Conservation (phyloP, 768 basidiomycete genomes). For the Gelatoporia subvermispora region DNA sequence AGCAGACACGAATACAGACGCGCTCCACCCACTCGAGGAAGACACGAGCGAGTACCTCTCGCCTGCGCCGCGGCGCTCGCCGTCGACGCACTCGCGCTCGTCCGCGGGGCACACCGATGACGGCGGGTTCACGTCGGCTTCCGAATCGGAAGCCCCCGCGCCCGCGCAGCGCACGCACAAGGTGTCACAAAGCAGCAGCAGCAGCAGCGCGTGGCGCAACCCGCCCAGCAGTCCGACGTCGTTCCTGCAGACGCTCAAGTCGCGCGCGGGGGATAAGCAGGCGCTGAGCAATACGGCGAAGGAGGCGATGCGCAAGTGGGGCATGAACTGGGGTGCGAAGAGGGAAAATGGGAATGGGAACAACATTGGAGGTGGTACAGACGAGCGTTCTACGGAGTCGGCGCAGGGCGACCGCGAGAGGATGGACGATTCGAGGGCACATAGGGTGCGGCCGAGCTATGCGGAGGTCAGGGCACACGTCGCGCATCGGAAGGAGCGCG, state of each 20-base stretch:
- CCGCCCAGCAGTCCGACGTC: constrained; percentile 29
- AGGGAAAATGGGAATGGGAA: constrained; percentile 37
- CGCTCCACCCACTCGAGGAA: background rate
- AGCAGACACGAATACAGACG: background rate
- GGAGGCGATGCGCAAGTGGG: constrained; percentile 91
- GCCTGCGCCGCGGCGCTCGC: constrained; percentile 30
- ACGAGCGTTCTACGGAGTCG: background rate
- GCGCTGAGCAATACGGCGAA: constrained; percentile 80
- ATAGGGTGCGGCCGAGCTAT: constrained; percentile 53
- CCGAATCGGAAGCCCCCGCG: constrained; percentile 28
- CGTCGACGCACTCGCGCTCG: constrained; percentile 39
- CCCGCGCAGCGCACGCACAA: background rate
- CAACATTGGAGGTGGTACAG: background rate
- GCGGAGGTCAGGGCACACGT: constrained; percentile 77
- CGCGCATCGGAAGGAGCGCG: constrained; percentile 54
- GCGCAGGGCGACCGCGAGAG: constrained; percentile 21
- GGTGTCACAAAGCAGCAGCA: constrained; percentile 14
- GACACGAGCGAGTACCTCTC: constrained; percentile 9
- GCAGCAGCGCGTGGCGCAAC: constrained; percentile 4
- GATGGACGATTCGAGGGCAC: constrained; percentile 21
- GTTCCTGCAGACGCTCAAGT: constrained; percentile 76
- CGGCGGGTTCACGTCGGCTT: constrained; percentile 22
- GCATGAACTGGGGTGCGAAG: constrained; percentile 73
- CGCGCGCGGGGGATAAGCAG: constrained; percentile 78
- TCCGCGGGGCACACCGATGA: constrained; percentile 1